Conservation (phyloP, 495 filamentous ascomycete genomes). For the Hyphodiscus hymeniophilus region DNA sequence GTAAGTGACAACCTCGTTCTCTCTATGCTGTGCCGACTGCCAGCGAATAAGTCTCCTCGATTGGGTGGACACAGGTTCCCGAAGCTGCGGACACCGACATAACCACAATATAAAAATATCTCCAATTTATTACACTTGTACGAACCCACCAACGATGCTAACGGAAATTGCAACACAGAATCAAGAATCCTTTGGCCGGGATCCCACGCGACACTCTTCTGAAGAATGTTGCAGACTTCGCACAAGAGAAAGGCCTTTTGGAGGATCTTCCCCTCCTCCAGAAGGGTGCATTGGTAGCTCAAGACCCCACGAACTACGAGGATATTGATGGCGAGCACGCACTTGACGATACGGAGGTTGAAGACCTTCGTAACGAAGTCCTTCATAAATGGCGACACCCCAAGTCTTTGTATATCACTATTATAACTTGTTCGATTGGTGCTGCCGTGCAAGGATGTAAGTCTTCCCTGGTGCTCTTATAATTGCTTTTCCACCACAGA, state of each 20-base stretch:
- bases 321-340: constrained; percentile 38
- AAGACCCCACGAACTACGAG: constrained; percentile 47
- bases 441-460: constrained; percentile 69
- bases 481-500: too few relatives aligned
- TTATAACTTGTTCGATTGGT: constrained; percentile 54
- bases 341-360: constrained; percentile 46
- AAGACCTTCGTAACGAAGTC: constrained; percentile 45
- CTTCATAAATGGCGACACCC: constrained; percentile 61
- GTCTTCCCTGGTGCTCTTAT: too few relatives aligned
- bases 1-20: background rate
- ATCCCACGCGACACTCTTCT: constrained; percentile 45
- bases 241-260: constrained; percentile 38
- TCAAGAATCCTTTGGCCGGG: constrained; percentile 51
- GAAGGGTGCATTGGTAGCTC: constrained; percentile 60
- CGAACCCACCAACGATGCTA: background rate
- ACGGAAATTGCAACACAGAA: constrained; percentile 18
- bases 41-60: too few relatives aligned
- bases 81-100: too few relatives aligned
- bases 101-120: too few relatives aligned
- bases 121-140: background rate
- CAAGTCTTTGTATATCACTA: constrained; percentile 33
- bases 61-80: too few relatives aligned
- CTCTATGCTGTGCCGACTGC: background rate
- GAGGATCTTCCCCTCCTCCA: constrained; percentile 43
- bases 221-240: constrained; percentile 46